Evolutionary conservation across 768 basidiomycete species (phyloP).

Genomic region (Boletus sp.): DNA sequence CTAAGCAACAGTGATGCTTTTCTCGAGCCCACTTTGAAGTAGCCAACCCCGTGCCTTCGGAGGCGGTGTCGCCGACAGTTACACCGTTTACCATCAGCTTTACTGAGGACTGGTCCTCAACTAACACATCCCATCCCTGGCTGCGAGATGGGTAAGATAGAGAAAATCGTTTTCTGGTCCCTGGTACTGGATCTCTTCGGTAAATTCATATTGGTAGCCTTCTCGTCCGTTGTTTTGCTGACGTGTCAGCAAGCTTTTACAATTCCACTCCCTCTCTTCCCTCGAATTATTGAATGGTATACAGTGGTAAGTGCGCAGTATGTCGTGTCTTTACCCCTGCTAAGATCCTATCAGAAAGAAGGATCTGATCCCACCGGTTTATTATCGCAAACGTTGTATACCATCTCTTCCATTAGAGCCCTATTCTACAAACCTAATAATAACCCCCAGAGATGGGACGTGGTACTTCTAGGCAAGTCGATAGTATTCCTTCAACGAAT

Average conservation of each 20-base stretch:
- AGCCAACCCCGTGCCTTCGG: background rate
- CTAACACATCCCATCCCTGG: background rate
- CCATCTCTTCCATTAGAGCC: constrained; percentile 66
- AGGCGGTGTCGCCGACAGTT: background rate
- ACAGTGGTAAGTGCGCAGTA: constrained; percentile 49
- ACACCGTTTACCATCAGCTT: too few relatives aligned
- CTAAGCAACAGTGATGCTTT: background rate
- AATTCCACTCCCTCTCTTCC: constrained; percentile 94
- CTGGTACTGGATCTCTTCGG: constrained; percentile 86
- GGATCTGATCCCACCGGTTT: constrained; percentile 66
- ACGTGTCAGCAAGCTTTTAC: constrained; percentile 67
- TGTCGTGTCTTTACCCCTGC: background rate
- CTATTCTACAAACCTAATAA: constrained; percentile 57
- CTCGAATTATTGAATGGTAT: constrained; percentile 96
- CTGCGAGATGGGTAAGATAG: constrained; percentile 58
- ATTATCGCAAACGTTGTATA: constrained; percentile 64
- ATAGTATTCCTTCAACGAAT: too few relatives aligned
- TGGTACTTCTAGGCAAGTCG: constrained; percentile 82
- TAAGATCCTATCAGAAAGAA: constrained; percentile 54
- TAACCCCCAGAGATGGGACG: constrained; percentile 84
- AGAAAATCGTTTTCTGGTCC: constrained; percentile 85
- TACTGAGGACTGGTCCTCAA: background rate
- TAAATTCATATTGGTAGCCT: constrained; percentile 26
- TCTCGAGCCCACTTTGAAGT: background rate
- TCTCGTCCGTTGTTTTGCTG: constrained; percentile 5